Conservation (phyloP, 495 filamentous ascomycete species). For the Penicillium psychrofluorescens region DNA sequence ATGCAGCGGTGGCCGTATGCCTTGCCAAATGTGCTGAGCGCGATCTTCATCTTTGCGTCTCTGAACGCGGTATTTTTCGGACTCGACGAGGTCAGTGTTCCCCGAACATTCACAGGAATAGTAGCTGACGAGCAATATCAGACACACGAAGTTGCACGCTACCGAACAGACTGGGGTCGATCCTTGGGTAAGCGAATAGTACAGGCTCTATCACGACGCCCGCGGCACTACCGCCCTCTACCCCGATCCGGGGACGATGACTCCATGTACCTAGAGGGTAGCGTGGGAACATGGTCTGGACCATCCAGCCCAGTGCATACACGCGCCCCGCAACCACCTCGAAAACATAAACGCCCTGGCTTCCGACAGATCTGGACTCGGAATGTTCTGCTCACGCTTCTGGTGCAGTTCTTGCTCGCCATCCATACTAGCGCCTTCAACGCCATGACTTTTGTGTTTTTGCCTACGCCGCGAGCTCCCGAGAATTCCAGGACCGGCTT, state of each 20-base stretch:
- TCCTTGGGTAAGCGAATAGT: slow-evolving; percentile 36
- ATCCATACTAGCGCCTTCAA: slow-evolving; percentile 72
- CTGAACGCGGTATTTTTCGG: slow-evolving; percentile 46
- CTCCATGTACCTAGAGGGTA: slow-evolving; percentile 25
- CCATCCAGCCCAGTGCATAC: slow-evolving; percentile 20
- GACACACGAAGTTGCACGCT: slow-evolving; percentile 43
- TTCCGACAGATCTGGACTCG: slow-evolving; percentile 56
- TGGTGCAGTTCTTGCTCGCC: slow-evolving; percentile 60
- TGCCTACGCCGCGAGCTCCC: slow-evolving; percentile 55
- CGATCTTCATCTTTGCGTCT: slow-evolving; percentile 44
- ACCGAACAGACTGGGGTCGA: slow-evolving; percentile 43
- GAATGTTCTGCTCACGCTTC: slow-evolving; percentile 53
- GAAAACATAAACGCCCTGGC: slow-evolving; percentile 28
- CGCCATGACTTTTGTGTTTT: slow-evolving; percentile 63
- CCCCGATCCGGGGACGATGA: slow-evolving; percentile 18
- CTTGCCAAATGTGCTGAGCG: slow-evolving; percentile 54
- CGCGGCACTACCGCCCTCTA: slow-evolving; percentile 22
- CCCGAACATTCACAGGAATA: neutral
- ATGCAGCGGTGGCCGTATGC: slow-evolving; percentile 56
- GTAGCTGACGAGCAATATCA: slow-evolving; percentile 4
- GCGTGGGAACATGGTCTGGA: slow-evolving; percentile 17
- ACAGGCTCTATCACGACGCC: slow-evolving; percentile 22
- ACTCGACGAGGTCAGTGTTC: slow-evolving; percentile 46
- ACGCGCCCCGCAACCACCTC: slow-evolving; percentile 4
- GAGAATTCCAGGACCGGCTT: slow-evolving; percentile 38